Percentiles rank a stretch among this genome's conserved stretches.
These are phyloP conservation scores for Melanogaster broomeanus DNA, from an alignment of 768 basidiomycete species.

Conservation along the genomic window DNA sequence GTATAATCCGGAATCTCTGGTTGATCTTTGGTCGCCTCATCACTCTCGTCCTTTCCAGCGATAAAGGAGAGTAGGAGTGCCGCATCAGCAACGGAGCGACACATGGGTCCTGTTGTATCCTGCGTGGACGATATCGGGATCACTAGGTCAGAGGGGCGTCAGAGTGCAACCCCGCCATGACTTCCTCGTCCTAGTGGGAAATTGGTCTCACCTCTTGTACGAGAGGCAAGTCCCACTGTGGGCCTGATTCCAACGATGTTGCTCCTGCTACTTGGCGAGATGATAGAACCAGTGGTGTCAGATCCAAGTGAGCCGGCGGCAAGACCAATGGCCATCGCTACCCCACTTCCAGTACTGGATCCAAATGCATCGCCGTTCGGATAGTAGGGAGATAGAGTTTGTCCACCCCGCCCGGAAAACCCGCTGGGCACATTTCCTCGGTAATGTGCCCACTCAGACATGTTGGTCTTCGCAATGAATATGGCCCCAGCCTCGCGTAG, in stretches of 20 bases:
- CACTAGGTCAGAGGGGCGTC: slow-evolving; percentile 34
- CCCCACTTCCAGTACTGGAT: slow-evolving; percentile 45
- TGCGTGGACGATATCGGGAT: slow-evolving; percentile 59
- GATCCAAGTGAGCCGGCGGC: slow-evolving; percentile 44
- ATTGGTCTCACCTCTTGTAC: slow-evolving; percentile 32
- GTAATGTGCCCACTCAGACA: slow-evolving; percentile 47
- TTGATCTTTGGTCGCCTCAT: slow-evolving; percentile 52
- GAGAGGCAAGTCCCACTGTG: slow-evolving; percentile 42
- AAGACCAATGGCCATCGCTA: slow-evolving; percentile 44
- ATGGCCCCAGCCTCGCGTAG: slow-evolving; percentile 36
- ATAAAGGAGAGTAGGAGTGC: slow-evolving; percentile 55
- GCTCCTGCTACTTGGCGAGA: slow-evolving; percentile 41
- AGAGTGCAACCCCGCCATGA: not conserved
- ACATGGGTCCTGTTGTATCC: slow-evolving; percentile 61
- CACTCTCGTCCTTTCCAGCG: slow-evolving; percentile 53
- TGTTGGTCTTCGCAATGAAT: slow-evolving; percentile 44
- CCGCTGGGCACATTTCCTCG: slow-evolving; percentile 42
- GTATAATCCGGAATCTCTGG: slow-evolving; percentile 60
- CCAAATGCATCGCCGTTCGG: slow-evolving; percentile 43
- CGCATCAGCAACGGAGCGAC: slow-evolving; percentile 54
- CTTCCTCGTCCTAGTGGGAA: not conserved
- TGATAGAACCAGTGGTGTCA: slow-evolving; percentile 51
- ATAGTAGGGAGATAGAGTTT: slow-evolving; percentile 43
- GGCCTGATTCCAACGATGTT: slow-evolving; percentile 46
- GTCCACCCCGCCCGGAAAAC: slow-evolving; percentile 50